phyloP scores from a whole-genome alignment of 768 basidiomycete species.

The Trametes villosa region DNA sequence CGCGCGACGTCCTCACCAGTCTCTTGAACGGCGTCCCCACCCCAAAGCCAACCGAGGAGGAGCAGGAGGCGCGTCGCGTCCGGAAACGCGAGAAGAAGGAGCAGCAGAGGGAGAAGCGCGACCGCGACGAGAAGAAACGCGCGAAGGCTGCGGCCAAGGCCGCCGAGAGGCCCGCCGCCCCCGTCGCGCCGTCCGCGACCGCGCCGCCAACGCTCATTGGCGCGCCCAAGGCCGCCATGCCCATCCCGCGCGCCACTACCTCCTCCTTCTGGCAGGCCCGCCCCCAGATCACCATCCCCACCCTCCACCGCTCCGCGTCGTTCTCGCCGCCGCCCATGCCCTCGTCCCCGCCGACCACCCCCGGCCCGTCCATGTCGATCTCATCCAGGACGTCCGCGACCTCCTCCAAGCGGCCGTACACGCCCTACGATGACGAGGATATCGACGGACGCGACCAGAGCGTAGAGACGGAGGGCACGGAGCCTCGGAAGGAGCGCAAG shows the following conservation, averaged over 20 bases:
- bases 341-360: constrained; percentile 72
- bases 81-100: constrained; percentile 50
- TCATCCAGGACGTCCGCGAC: constrained; percentile 76
- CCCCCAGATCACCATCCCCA: constrained; percentile 76
- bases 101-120: constrained; percentile 30
- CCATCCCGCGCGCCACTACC: constrained; percentile 33
- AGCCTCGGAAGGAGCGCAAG: constrained; percentile 56
- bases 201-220: constrained; percentile 25
- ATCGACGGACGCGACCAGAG: constrained; percentile 31
- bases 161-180: constrained; percentile 28
- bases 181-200: constrained; percentile 23
- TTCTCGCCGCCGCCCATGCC: constrained; percentile 74
- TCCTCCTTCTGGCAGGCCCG: constrained; percentile 68
- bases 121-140: constrained; percentile 39
- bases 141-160: constrained; percentile 31
- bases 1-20: constrained; percentile 79
- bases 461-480: constrained; percentile 30
- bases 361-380: constrained; percentile 73
- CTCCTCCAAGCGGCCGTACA: constrained; percentile 79
- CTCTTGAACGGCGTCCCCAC: constrained; percentile 75
- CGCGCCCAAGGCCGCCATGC: constrained; percentile 26
- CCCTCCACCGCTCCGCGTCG: constrained; percentile 70
- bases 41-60: constrained; percentile 66
- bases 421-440: constrained; percentile 66
- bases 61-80: constrained; percentile 57